phyloP scores from a whole-genome alignment of 805 yeast species.

The Candida maris region DNA sequence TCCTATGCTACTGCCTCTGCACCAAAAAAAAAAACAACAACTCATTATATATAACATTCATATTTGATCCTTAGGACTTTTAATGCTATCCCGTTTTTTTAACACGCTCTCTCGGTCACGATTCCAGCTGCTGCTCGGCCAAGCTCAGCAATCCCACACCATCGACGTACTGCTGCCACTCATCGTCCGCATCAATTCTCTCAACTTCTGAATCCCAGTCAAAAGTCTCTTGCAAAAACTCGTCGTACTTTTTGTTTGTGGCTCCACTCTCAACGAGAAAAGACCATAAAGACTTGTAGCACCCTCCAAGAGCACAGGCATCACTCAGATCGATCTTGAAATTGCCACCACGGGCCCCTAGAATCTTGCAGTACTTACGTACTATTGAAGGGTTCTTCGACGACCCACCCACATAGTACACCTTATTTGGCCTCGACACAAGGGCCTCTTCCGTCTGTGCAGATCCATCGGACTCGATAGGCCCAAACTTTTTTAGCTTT shows the following conservation, averaged over 20 bases:
- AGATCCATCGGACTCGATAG: constrained; percentile 47
- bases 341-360: constrained; percentile 65
- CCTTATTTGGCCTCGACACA: constrained; percentile 58
- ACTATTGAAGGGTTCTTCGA: constrained; percentile 70
- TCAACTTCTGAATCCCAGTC: constrained; percentile 47
- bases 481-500: constrained; percentile 36
- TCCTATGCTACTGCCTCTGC: too few relatives aligned
- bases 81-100: too few relatives aligned
- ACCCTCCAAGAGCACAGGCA: constrained; percentile 92
- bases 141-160: constrained; percentile 50
- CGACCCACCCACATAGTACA: constrained; percentile 86
- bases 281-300: constrained; percentile 81
- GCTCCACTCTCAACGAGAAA: constrained; percentile 31
- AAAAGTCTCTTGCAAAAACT: constrained; percentile 45
- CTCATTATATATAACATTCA: too few relatives aligned
- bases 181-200: constrained; percentile 34
- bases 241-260: constrained; percentile 33
- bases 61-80: too few relatives aligned
- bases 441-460: constrained; percentile 41
- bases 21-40: too few relatives aligned
- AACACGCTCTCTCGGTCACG: too few relatives aligned
- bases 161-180: constrained; percentile 48
- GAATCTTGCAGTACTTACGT: constrained; percentile 60
- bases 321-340: constrained; percentile 73
- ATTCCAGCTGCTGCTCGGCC: constrained; percentile 35